These are phyloP conservation scores for Apiospora aurea DNA, from an alignment of 2,329 filamentous ascomycete species.

Conservation along the genomic window DNA sequence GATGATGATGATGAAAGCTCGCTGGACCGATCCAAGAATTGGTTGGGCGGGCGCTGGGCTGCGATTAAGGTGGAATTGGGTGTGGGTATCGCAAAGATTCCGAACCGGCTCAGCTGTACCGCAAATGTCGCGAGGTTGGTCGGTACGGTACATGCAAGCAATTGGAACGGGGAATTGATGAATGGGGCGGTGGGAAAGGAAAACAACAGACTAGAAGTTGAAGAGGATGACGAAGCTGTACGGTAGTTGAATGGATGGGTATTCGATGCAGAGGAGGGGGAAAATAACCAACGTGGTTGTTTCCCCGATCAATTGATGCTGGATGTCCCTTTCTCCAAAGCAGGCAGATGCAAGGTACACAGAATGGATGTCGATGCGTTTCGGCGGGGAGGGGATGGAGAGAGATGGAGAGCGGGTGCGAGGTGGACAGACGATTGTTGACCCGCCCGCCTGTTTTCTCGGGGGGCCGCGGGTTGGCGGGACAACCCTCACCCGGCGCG, in stretches of 20 bases:
- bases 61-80: conserved; percentile 3
- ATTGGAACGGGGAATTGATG: not conserved
- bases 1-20: no score
- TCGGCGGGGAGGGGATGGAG: not conserved
- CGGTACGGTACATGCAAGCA: not conserved
- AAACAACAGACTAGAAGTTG: not conserved
- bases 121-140: not conserved
- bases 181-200: not conserved
- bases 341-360: not conserved
- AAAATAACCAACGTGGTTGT: not conserved
- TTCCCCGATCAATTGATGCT: not conserved
- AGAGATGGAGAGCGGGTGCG: not conserved
- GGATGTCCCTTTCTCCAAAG: not conserved
- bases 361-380: not conserved
- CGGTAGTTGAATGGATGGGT: not conserved
- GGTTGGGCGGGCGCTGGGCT: not conserved
- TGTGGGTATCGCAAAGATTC: conserved; percentile 12
- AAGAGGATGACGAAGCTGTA: not conserved
- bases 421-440: not conserved
- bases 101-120: not conserved
- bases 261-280: not conserved
- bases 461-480: not conserved
- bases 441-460: not conserved
- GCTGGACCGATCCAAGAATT: not conserved
- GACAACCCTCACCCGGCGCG: not conserved